Percentiles rank a stretch among this genome's conserved stretches.
These are phyloP conservation scores for Parafenestella ontariensis DNA, from an alignment of 2,329 filamentous ascomycete genomes.

Conservation along the genomic window DNA sequence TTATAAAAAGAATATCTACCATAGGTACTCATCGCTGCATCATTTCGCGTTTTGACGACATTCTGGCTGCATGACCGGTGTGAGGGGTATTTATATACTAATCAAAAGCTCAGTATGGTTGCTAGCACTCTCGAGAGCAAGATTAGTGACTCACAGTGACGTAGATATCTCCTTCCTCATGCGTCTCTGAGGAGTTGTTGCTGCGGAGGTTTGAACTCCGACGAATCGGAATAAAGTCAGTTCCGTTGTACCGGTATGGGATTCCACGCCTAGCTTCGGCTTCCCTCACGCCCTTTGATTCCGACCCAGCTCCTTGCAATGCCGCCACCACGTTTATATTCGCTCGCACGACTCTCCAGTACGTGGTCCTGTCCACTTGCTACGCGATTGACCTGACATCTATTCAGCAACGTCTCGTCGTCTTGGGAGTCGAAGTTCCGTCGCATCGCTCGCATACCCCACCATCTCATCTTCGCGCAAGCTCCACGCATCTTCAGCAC, in stretches of 20 bases:
- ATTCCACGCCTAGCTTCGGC: slow-evolving; percentile 20
- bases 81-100: too few species aligned
- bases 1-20: too few species aligned
- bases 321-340: slow-evolving; percentile 30
- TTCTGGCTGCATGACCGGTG: too few species aligned
- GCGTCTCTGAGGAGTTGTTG: too few species aligned
- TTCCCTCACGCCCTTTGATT: slow-evolving; percentile 15
- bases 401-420: slow-evolving; percentile 22
- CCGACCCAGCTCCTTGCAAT: slow-evolving; percentile 20
- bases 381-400: slow-evolving; percentile 38
- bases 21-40: too few species aligned
- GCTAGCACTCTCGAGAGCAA: not conserved
- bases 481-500: slow-evolving; percentile 24
- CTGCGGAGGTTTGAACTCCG: not conserved
- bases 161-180: not conserved
- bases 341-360: slow-evolving; percentile 33
- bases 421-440: slow-evolving; percentile 8
- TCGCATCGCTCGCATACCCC: slow-evolving; percentile 12
- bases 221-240: slow-evolving; percentile 11
- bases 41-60: too few species aligned
- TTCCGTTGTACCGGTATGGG: slow-evolving; percentile 1
- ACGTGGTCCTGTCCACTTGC: slow-evolving; percentile 35
- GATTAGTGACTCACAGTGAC: not conserved
- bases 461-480: slow-evolving; percentile 11
- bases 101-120: not conserved